Evolutionary conservation across 2,329 filamentous ascomycete species (phyloP).

Genomic region (Plectosphaerella cucumerina): DNA sequence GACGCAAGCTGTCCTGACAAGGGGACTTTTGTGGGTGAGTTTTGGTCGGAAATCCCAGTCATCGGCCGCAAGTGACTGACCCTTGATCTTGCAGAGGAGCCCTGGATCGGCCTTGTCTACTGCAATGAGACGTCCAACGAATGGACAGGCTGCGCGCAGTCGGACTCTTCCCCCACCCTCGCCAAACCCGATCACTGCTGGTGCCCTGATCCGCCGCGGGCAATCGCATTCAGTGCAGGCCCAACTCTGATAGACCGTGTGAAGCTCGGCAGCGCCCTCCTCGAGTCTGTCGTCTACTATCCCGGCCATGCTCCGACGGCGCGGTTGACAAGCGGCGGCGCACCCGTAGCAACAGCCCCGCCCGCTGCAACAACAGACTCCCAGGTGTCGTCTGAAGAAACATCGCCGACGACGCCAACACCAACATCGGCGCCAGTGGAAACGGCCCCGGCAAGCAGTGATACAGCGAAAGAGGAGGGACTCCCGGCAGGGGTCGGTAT

Average conservation of each 20-base stretch:
- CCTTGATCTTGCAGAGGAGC: slow-evolving; percentile 9
- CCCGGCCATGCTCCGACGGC: slow-evolving; percentile 19
- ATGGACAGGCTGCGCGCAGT: slow-evolving; percentile 27
- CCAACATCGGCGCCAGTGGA: slow-evolving; percentile 2
- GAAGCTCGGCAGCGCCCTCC: slow-evolving; percentile 17
- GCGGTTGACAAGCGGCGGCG: not conserved
- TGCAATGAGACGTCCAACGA: slow-evolving; percentile 25
- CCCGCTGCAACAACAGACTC: not conserved
- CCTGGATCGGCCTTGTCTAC: slow-evolving; percentile 29
- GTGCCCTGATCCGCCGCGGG: slow-evolving; percentile 22
- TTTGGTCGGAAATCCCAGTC: not conserved
- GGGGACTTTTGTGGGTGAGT: slow-evolving; percentile 10
- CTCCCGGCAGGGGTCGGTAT: slow-evolving; percentile 20
- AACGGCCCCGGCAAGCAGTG: not conserved
- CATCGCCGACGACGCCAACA: not conserved
- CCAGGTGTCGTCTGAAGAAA: not conserved
- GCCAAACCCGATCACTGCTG: slow-evolving; percentile 20
- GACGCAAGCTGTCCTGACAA: slow-evolving; percentile 29
- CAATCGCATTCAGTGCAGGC: slow-evolving; percentile 17
- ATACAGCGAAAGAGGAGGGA: not conserved
- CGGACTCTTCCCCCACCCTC: slow-evolving; percentile 13
- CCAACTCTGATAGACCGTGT: slow-evolving; percentile 20
- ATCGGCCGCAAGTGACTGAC: not conserved
- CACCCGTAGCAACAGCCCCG: not conserved
- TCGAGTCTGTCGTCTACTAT: slow-evolving; percentile 20